Evolutionary conservation across 257 asterid genomes (phyloP).

Genomic region (Eustoma russellianum): DNA sequence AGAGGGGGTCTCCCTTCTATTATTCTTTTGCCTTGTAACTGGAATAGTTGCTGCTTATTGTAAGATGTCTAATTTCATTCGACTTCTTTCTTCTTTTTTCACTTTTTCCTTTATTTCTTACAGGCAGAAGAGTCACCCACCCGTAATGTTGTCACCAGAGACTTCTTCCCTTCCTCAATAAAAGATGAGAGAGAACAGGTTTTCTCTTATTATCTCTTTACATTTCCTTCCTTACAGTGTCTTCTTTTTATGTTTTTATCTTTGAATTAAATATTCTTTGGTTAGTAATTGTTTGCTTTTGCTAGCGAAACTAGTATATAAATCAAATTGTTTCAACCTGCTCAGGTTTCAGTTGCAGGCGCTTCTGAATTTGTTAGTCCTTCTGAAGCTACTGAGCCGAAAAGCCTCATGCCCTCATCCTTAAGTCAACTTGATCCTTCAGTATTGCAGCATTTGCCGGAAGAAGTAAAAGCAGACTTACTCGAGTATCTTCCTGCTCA

Average conservation of each 20-base stretch:
- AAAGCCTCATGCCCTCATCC: conserved; percentile 65
- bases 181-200: conserved; percentile 10
- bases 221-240: not conserved
- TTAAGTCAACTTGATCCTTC: conserved; percentile 82
- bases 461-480: conserved; percentile 71
- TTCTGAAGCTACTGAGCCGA: conserved; percentile 25
- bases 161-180: not conserved
- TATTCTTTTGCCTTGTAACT: not conserved
- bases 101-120: not conserved
- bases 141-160: not conserved
- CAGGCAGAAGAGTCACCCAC: conserved; percentile 7
- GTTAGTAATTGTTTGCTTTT: conserved; percentile 7
- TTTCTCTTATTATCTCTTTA: not conserved
- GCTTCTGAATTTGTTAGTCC: conserved; percentile 3
- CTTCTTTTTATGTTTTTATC: no score
- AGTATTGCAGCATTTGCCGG: conserved; percentile 75
- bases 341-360: conserved; percentile 16
- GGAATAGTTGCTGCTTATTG: not conserved
- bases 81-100: not conserved
- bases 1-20: no score
- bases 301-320: conserved; percentile 21
- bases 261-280: conserved; percentile 2
- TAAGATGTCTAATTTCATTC: no score
- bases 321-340: conserved; percentile 19
- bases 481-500: conserved; percentile 64